Base-by-base conservation (phyloP, 2,329 filamentous ascomycete species). In the Aspergillus flavus region DNA sequence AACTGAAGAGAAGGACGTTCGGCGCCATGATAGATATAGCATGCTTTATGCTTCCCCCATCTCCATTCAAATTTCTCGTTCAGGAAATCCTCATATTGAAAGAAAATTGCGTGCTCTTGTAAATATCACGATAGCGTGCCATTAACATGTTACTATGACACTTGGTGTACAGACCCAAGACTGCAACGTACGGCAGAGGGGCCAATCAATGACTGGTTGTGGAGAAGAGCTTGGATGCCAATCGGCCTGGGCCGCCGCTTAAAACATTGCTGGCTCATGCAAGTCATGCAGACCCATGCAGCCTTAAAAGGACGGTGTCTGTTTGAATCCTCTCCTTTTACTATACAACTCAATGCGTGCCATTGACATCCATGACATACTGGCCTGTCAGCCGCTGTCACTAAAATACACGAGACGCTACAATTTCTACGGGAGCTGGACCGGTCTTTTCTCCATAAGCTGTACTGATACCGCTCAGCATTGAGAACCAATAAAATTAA, bases 41-140 rank as follows among this genome's bases (percentile, higher is more conserved):
- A 21, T 34, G 30, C n/a, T 34, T 32, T 26, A n/a, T 7, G 7
- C 10, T 5, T 4, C 23, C 26, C 14, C 30, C 16, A 3, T n/a
- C 34, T 41, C 6, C 30, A 28, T 41, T 41, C 39, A 34, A 30
- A 4, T 21, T 14, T 16, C 23, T 48, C 12, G 23, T 48, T 52
- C 14, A 19, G 30, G 14, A 48, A 57, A 23, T 32, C 28, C 52
- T 61, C 59, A 61, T 61, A 14, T 26, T 10, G 45, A 45, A 30
- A 41, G n/a, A 54, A 36, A 34, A 61, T 61, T 55, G 59, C 59
- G 59, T 61, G 59, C 59, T 61, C 26, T n/a, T 7, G 32, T 50
- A 21, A 30, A 30, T 30, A 16, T 43, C 32, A 21, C 10, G 43
- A 52, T 58, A 58, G 34, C 45, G 57, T 58, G 45, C 45, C 45